Conservation (phyloP, 257 asterid genomes). For the Forsythia suspensa region DNA sequence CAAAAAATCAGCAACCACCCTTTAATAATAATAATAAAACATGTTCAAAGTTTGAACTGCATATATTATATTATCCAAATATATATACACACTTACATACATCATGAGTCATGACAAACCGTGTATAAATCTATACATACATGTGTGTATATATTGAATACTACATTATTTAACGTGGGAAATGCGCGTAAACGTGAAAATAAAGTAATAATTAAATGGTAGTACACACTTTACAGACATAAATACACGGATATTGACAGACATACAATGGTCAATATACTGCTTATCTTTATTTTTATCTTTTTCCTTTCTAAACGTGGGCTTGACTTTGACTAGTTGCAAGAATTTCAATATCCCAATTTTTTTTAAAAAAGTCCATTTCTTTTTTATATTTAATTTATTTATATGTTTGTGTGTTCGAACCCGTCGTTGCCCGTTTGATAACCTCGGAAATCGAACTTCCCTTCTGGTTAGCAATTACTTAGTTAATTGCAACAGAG, state of each 20-base stretch:
- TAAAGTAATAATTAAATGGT: neutral
- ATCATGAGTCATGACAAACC: no score
- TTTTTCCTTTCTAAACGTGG: conserved; percentile 29
- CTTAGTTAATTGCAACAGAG: neutral
- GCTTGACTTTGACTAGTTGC: conserved; percentile 44
- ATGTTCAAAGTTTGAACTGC: no score
- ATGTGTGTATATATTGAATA: neutral
- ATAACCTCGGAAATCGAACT: no score
- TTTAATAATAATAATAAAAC: no score
- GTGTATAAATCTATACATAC: no score
- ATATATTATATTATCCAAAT: no score
- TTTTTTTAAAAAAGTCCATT: neutral
- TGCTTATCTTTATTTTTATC: conserved; percentile 22
- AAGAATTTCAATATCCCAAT: conserved; percentile 16
- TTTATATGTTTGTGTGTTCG: no score
- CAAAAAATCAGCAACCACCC: no score
- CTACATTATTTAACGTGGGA: conserved; percentile 14
- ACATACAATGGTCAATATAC: conserved; percentile 28
- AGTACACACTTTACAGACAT: neutral
- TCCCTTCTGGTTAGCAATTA: no score
- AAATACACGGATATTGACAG: neutral
- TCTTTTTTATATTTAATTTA: no score
- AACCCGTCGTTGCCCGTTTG: no score
- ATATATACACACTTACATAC: no score
- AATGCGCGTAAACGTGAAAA: conserved; percentile 18